These are phyloP conservation scores for Deinandra increscens DNA, from an alignment of 129 eudicot genomes.

Conservation along the genomic window DNA sequence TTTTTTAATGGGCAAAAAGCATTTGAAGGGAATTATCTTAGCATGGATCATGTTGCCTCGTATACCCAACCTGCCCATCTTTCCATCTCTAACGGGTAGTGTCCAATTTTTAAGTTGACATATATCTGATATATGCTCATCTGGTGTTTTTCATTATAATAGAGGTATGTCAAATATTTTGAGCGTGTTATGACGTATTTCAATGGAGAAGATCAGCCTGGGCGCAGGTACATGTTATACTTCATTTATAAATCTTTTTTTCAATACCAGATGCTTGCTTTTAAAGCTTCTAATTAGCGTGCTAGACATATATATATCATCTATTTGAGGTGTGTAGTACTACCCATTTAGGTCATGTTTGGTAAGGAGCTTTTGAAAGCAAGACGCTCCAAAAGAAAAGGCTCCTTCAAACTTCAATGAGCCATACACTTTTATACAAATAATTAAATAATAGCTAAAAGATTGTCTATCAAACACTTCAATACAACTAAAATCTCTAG, in stretches of 20 bases:
- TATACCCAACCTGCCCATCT: not conserved
- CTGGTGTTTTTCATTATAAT: not conserved
- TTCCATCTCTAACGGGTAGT: conserved; percentile 1
- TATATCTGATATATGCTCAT: conserved; percentile 26
- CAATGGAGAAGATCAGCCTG: conserved; percentile 96
- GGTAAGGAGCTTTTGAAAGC: not conserved
- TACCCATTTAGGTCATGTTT: not conserved
- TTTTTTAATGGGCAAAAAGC: not conserved
- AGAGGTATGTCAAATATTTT: conserved; percentile 96
- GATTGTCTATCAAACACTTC: not conserved
- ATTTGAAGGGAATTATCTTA: not conserved
- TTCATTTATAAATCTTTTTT: not conserved
- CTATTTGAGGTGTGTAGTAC: not conserved
- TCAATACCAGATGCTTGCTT: not conserved
- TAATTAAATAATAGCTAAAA: not conserved
- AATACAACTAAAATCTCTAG: not conserved
- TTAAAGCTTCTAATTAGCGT: not conserved
- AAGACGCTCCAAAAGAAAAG: no score
- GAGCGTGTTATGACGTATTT: conserved; percentile 80
- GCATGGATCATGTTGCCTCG: not conserved
- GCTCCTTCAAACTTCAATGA: no score
- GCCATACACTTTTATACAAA: no score
- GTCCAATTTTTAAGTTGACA: conserved; percentile 1
- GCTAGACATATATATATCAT: conserved; percentile 8
- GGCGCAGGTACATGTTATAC: conserved; percentile 67